Conservation (phyloP, 2,329 filamentous ascomycete genomes). For the Blastomyces percursus region DNA sequence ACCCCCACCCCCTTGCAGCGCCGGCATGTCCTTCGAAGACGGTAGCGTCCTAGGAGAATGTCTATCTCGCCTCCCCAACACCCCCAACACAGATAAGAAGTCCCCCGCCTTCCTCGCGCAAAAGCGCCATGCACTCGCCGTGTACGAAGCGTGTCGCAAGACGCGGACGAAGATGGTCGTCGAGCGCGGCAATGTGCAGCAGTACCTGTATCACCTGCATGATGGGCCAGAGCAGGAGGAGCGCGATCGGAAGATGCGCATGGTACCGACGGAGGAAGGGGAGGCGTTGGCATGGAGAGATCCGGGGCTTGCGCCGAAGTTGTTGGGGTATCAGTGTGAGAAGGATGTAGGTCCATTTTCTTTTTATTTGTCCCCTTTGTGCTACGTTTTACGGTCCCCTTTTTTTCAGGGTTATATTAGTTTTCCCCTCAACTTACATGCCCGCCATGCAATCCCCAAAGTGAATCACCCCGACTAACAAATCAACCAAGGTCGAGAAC, state of each 20-base stretch:
- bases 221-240: slow-evolving; percentile 48
- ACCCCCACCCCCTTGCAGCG: slow-evolving; percentile 26
- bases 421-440: too few species aligned
- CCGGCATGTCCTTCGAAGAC: slow-evolving; percentile 53
- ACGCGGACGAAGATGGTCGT: slow-evolving; percentile 51
- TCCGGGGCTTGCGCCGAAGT: slow-evolving; percentile 27
- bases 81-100: slow-evolving; percentile 21
- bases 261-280: slow-evolving; percentile 28
- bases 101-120: slow-evolving; percentile 22
- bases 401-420: too few species aligned
- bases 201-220: slow-evolving; percentile 50
- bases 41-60: slow-evolving; percentile 48
- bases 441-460: too few species aligned
- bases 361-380: neutral
- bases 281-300: slow-evolving; percentile 37
- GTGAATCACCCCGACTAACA: too few species aligned
- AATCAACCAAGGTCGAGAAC: neutral
- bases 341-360: slow-evolving; percentile 2
- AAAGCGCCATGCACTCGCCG: slow-evolving; percentile 25
- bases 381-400: too few species aligned
- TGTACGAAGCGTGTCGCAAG: slow-evolving; percentile 49
- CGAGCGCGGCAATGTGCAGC: slow-evolving; percentile 48
- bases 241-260: slow-evolving; percentile 39
- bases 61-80: slow-evolving; percentile 37
- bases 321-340: slow-evolving; percentile 30